Evolutionary conservation across 1,139 yeast species (phyloP).

Genomic region (Casaregolazyma lundiana): DNA sequence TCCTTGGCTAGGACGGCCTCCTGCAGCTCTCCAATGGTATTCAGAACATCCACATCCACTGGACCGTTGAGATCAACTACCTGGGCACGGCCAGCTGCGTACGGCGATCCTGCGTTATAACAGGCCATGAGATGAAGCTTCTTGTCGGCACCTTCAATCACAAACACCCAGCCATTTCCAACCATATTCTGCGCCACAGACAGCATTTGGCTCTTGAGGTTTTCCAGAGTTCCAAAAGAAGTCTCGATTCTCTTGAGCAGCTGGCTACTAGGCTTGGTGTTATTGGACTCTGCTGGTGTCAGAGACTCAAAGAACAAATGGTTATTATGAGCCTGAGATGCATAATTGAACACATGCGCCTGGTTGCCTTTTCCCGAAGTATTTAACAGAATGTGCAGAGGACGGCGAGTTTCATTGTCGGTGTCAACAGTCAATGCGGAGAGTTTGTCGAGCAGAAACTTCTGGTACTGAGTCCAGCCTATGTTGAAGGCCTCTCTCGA

Average conservation of each 20-base stretch:
- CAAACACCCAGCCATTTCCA: constrained; percentile 88
- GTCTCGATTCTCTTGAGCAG: constrained; percentile 32
- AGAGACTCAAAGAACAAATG: constrained; percentile 82
- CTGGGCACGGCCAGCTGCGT: constrained; percentile 41
- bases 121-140: constrained; percentile 57
- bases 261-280: constrained; percentile 32
- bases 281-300: constrained; percentile 22
- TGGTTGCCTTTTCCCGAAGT: constrained; percentile 67
- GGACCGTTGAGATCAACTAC: constrained; percentile 11
- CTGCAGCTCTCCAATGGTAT: constrained; percentile 42
- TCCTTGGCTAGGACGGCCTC: constrained; percentile 41
- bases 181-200: constrained; percentile 50
- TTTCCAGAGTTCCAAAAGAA: constrained; percentile 45
- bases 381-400: constrained; percentile 70
- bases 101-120: constrained; percentile 87
- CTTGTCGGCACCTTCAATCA: constrained; percentile 72
- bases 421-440: constrained; percentile 66
- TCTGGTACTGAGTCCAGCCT: constrained; percentile 83
- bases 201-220: constrained; percentile 49
- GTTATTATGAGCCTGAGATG: constrained; percentile 90
- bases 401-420: constrained; percentile 68
- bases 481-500: constrained; percentile 61
- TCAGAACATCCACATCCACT: constrained; percentile 8
- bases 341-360: constrained; percentile 74
- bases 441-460: constrained; percentile 59